Base-by-base conservation (phyloP, 2,329 filamentous ascomycete species). In the Arachnomyces sp. region DNA sequence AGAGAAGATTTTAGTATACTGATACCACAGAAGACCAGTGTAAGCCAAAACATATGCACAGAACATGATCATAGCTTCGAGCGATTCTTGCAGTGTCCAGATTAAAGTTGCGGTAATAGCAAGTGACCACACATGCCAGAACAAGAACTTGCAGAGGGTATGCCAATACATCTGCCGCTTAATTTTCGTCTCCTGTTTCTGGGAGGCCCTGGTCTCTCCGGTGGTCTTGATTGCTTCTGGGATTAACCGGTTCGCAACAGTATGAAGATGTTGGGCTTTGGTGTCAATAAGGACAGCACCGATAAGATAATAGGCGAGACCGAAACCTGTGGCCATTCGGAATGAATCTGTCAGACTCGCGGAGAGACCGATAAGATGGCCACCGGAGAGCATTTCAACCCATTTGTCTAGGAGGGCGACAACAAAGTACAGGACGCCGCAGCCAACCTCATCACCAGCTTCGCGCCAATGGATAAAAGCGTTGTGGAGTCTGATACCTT, bases 401-500 rank as follows among this genome's bases (percentile, higher is more conserved):
- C 73, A 76, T 43, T 73, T 73, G 47, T 76, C 73, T 46, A 76
- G 66, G 8, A 76, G 65, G 5, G 73, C 73, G 28, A 74, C 61
- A 7, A 76, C 49, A 43, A 76, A 76, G 54, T 74, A 74, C 2
- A 75, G 54, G 14, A 76, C 59, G 18, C 71, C 72, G 43, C 70
- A 74, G 20, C 70, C 71, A 18, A 76, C 65, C 42, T 76, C 73
- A 42, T 72, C 64, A 29, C 70, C 71, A 4, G 72, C 71, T 43
- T 73, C 72, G n/a, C 73, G 68, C 71, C 72, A 76, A 44, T 75
- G 72, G 17, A 76, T 69, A 49, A 76, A 76, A 2, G 71, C 69
- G 47, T 72, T 76, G 53, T 77, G 73, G 12, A 76, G 60, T 17
- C 68, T 63, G 12, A 76, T 68, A 2, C 73, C 73, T 47, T 74